Evolutionary conservation across 805 yeast genomes (phyloP).

Genomic region (Blastobotrys terrestris): DNA sequence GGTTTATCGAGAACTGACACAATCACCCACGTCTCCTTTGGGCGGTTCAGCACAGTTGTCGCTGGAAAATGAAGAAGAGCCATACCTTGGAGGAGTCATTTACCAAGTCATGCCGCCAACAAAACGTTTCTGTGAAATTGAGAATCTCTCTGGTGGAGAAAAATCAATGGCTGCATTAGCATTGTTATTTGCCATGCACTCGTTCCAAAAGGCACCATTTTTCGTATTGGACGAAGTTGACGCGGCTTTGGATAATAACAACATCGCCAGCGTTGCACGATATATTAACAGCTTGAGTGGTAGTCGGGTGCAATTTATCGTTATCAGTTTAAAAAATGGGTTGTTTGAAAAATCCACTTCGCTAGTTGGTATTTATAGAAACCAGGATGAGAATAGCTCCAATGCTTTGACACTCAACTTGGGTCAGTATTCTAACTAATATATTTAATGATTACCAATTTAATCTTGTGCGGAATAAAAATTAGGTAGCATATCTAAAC

Average conservation of each 20-base stretch:
- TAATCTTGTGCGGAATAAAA: background rate
- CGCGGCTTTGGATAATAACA: conserved; percentile 89
- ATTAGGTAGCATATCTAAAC: conserved; percentile 22
- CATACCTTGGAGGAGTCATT: conserved; percentile 73
- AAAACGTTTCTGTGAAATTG: conserved; percentile 91
- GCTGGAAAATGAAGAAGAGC: conserved; percentile 84
- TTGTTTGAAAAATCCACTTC: conserved; percentile 86
- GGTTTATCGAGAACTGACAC: conserved; percentile 82
- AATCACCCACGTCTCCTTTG: conserved; percentile 58
- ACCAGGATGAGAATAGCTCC: conserved; percentile 22
- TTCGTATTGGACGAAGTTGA: conserved; percentile 97
- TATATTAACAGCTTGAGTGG: conserved; percentile 73
- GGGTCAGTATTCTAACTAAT: conserved; percentile 9
- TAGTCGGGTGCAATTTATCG: conserved; percentile 67
- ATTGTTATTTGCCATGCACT: conserved; percentile 81
- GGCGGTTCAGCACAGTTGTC: conserved; percentile 94
- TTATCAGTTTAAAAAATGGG: conserved; percentile 81
- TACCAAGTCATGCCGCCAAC: conserved; percentile 96
- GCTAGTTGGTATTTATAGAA: conserved; percentile 75
- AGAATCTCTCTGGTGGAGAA: conserved; percentile 91
- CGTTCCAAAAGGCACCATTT: conserved; percentile 89
- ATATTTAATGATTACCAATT: no score
- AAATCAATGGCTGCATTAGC: conserved; percentile 96
- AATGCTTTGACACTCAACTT: conserved; percentile 22
- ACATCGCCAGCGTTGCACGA: conserved; percentile 80